Conservation (phyloP, 2,329 filamentous ascomycete genomes). For the Clarireedia paspali region DNA sequence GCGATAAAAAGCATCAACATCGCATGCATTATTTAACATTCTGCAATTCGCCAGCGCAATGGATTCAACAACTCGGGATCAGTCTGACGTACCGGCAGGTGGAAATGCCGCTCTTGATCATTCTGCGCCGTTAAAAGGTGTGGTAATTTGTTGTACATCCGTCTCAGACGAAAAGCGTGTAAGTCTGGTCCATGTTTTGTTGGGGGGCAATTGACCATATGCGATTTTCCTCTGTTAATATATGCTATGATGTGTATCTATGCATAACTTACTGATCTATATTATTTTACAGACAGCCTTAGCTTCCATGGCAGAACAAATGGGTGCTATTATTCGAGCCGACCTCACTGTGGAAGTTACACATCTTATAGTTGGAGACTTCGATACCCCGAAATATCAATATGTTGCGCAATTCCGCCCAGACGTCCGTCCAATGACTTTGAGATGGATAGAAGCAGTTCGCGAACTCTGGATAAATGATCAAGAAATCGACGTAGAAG, state of each 20-base stretch:
- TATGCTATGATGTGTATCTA: not conserved
- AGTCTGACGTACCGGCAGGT: not conserved
- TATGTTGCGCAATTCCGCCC: conserved; percentile 86
- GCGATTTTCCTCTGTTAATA: not conserved
- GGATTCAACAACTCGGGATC: not conserved
- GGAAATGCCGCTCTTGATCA: conserved; percentile 16
- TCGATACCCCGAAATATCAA: conserved; percentile 87
- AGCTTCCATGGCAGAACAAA: conserved; percentile 59
- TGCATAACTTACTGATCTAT: not conserved
- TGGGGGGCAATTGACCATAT: not conserved
- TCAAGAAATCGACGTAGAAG: conserved; percentile 62
- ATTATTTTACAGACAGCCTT: conserved; percentile 40
- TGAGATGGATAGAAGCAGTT: conserved; percentile 79
- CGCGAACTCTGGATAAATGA: conserved; percentile 74
- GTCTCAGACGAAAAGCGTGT: conserved; percentile 74
- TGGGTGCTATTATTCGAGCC: conserved; percentile 81
- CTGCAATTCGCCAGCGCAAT: not conserved
- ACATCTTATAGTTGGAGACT: conserved; percentile 84
- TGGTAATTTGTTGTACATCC: conserved; percentile 82
- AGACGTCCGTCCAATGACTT: conserved; percentile 75
- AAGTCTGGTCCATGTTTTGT: conserved; percentile 28
- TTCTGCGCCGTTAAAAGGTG: conserved; percentile 49
- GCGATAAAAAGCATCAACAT: not conserved
- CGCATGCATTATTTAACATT: not conserved
- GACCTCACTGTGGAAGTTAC: conserved; percentile 95